Evolutionary conservation across 345 rosid species (phyloP).

Genomic region (Eucalyptus paniculata): DNA sequence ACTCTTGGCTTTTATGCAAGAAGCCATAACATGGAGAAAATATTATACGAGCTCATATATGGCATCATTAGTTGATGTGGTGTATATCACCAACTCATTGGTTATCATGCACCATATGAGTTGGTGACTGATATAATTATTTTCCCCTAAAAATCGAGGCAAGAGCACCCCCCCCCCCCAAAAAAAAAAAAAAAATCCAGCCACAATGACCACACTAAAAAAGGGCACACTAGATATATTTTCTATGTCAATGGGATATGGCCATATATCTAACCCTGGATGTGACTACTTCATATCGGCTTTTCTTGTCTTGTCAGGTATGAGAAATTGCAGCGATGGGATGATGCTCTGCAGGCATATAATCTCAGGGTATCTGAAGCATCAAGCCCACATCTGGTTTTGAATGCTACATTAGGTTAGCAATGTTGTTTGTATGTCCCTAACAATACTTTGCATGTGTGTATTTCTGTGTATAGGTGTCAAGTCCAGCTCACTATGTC

Average conservation of each 20-base stretch:
- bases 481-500: neutral
- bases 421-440: neutral
- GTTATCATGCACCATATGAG: neutral
- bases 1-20: neutral
- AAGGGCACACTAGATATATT: neutral
- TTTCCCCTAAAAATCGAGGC: neutral
- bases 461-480: neutral
- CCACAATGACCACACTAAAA: neutral
- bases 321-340: slow-evolving; percentile 99
- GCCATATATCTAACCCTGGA: neutral
- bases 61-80: neutral
- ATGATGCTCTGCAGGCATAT: slow-evolving; percentile 97
- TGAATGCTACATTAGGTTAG: slow-evolving; percentile 86
- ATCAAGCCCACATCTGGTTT: slow-evolving; percentile 56
- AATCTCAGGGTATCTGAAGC: slow-evolving; percentile 73
- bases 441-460: neutral
- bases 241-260: neutral
- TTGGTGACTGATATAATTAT: neutral
- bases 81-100: neutral
- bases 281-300: neutral
- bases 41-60: neutral
- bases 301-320: slow-evolving; percentile 41
- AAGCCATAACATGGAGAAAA: neutral
- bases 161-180: neutral
- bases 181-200: neutral